Conservation (phyloP, 805 yeast species). For the Jamesozyma lodderae region DNA sequence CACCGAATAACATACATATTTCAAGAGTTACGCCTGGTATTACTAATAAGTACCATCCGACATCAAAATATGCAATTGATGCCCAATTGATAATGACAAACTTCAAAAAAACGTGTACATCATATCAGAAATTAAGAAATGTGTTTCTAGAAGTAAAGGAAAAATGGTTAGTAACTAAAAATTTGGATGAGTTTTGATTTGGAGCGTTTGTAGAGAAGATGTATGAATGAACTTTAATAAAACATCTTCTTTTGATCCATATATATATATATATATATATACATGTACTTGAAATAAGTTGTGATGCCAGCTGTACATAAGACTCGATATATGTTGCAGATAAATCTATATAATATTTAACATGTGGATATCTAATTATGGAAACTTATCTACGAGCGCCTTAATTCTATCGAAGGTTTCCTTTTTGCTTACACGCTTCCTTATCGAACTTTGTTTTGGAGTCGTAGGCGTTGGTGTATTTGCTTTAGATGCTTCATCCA, state of each 20-base stretch:
- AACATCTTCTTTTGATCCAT: no score
- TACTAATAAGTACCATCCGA: conserved; percentile 26
- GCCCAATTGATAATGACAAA: conserved; percentile 67
- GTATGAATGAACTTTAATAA: no score
- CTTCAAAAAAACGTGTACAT: conserved; percentile 54
- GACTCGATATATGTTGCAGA: no score
- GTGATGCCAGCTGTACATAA: no score
- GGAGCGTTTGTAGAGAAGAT: neutral
- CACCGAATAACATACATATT: conserved; percentile 80
- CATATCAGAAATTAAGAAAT: conserved; percentile 38
- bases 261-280: no score
- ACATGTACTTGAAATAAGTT: no score
- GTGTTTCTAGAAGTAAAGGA: conserved; percentile 53
- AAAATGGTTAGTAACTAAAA: conserved; percentile 34
- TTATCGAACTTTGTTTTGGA: conserved; percentile 9
- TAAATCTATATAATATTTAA: no score
- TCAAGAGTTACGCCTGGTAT: conserved; percentile 54
- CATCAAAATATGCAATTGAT: conserved; percentile 39
- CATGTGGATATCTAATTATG: no score
- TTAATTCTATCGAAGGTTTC: conserved; percentile 28
- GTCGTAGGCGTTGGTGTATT: neutral
- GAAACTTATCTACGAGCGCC: conserved; percentile 19
- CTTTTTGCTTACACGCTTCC: conserved; percentile 29
- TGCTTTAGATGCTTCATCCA: neutral
- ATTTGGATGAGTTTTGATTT: conserved; percentile 19